Percentiles rank a stretch among this genome's conserved stretches.
Evolutionary conservation across 1,284 basidiomycete species (phyloP).

Genomic region (Rhodotorula sp.): DNA sequence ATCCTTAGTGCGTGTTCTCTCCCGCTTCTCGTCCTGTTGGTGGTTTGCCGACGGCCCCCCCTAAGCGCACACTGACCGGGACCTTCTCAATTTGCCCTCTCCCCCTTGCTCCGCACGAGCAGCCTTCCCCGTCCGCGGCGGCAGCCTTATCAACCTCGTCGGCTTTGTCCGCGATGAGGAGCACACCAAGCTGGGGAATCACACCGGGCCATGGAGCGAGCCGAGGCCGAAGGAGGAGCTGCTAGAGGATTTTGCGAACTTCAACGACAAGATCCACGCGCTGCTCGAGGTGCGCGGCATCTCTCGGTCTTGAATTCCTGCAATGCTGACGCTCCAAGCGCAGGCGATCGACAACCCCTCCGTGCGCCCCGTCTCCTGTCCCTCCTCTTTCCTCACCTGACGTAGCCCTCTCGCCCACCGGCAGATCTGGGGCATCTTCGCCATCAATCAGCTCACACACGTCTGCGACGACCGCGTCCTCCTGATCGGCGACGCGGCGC

Average conservation of each 20-base stretch:
- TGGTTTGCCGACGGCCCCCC: background rate
- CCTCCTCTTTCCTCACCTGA: background rate
- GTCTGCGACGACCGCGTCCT: conserved; percentile 43
- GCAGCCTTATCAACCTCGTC: conserved; percentile 47
- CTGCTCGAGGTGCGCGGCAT: conserved; percentile 37
- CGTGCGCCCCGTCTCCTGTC: background rate
- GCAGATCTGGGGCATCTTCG: conserved; percentile 34
- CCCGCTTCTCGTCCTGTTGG: background rate
- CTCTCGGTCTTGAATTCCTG: background rate
- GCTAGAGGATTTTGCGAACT: conserved; percentile 46
- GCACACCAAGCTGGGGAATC: conserved; percentile 36
- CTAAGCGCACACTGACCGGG: background rate
- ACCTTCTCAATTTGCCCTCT: background rate
- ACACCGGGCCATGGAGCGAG: conserved; percentile 46
- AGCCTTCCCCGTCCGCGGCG: conserved; percentile 48
- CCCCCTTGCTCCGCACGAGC: too few species aligned
- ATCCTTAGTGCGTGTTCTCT: conserved; percentile 38
- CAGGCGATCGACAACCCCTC: conserved; percentile 18
- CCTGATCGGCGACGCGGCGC: conserved; percentile 47
- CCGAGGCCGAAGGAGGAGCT: conserved; percentile 44
- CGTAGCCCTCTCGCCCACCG: fast-evolving
- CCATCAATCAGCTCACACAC: background rate
- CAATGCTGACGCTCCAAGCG: too few species aligned
- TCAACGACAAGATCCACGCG: conserved; percentile 39
- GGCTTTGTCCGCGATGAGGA: conserved; percentile 39